Percentiles rank a stretch among this genome's conserved stretches.
These are phyloP conservation scores for Postia placenta DNA, from an alignment of 768 basidiomycete species.

Conservation along the genomic window DNA sequence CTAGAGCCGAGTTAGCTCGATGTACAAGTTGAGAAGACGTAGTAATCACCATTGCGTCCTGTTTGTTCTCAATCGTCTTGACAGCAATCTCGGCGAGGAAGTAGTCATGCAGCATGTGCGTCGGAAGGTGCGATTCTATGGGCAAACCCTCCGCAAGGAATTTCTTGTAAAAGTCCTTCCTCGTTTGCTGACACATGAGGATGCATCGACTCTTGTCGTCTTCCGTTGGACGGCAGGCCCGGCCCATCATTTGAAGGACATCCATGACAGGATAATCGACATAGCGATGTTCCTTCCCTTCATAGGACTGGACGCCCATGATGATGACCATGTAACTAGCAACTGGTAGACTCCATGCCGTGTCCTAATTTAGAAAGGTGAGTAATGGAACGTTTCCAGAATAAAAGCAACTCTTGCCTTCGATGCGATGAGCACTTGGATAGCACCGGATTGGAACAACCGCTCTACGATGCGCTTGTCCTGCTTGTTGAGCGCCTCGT, in stretches of 20 bases:
- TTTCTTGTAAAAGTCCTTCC: conserved; percentile 99
- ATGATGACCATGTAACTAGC: conserved; percentile 97
- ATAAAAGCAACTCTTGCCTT: conserved; percentile 45
- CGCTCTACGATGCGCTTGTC: conserved; percentile 93
- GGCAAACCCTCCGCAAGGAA: conserved; percentile 96
- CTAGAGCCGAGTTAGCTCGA: conserved; percentile 26
- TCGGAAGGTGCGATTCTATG: conserved; percentile 91
- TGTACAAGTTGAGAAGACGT: not conserved
- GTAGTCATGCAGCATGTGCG: conserved; percentile 89
- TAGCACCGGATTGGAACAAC: conserved; percentile 89
- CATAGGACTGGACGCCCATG: conserved; percentile 97
- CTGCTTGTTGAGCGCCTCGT: conserved; percentile 87
- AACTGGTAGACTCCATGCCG: conserved; percentile 92
- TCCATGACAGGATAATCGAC: conserved; percentile 98
- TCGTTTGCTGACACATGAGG: conserved; percentile 94
- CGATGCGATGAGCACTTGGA: conserved; percentile 90
- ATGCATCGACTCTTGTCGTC: conserved; percentile 92
- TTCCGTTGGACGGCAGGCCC: conserved; percentile 86
- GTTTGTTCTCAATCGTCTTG: conserved; percentile 98
- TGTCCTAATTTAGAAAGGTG: conserved; percentile 51
- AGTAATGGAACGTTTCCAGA: not conserved
- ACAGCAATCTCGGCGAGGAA: conserved; percentile 98
- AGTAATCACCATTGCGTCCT: conserved; percentile 77
- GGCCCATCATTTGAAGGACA: conserved; percentile 98
- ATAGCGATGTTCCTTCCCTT: conserved; percentile 97